These are phyloP conservation scores for Fraxinus americana DNA, from an alignment of 257 asterid species.

Conservation along the genomic window DNA sequence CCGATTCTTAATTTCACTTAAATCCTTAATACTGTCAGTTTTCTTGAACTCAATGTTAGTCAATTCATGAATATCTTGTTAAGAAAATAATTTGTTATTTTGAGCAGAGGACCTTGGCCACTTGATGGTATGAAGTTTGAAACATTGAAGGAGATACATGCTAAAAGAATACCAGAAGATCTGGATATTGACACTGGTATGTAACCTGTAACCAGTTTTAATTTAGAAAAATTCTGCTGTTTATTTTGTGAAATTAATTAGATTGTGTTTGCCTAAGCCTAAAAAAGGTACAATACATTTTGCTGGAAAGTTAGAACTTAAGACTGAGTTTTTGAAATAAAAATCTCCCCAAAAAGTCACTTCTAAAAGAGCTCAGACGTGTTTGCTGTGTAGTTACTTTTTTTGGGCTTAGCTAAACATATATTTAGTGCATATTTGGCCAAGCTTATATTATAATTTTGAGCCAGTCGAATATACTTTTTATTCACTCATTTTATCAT, in stretches of 20 bases:
- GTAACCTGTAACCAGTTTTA: constrained; percentile 19
- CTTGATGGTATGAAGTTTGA: constrained; percentile 90
- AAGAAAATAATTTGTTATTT: background rate
- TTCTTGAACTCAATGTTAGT: background rate
- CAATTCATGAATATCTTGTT: constrained; percentile 7
- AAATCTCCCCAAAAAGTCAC: background rate
- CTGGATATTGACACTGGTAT: constrained; percentile 66
- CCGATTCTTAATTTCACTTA: background rate
- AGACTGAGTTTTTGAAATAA: background rate
- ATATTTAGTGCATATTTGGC: too few species aligned
- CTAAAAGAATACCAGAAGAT: constrained; percentile 65
- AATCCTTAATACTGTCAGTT: background rate
- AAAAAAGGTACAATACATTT: background rate
- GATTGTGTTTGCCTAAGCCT: background rate
- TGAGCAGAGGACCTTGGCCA: constrained; percentile 81
- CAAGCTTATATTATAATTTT: too few species aligned
- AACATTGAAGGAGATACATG: constrained; percentile 69
- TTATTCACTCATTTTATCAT: too few species aligned
- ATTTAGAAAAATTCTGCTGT: background rate
- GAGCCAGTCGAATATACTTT: too few species aligned
- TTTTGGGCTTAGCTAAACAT: background rate
- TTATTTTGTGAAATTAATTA: background rate
- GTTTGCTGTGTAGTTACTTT: background rate
- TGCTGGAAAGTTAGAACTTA: background rate
- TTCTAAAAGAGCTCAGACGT: background rate